Evolutionary conservation across 441 rosid species (phyloP).

Genomic region (Pelargonium australe): DNA sequence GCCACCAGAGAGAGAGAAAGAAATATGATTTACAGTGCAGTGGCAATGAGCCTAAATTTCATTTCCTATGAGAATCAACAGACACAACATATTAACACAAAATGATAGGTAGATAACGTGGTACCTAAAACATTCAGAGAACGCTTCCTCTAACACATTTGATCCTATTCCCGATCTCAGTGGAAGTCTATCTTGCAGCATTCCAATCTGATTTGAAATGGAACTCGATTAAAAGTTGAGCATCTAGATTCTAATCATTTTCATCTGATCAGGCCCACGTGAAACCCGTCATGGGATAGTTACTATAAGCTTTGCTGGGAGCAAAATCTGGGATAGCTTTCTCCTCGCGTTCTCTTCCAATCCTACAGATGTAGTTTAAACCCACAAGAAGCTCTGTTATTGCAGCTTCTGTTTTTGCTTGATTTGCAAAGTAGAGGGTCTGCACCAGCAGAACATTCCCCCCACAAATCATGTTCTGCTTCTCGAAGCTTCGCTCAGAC

Average conservation of each 20-base stretch:
- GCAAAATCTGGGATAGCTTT: constrained; percentile 14
- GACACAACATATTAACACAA: neutral
- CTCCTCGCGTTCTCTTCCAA: constrained; percentile 22
- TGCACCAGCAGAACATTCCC: constrained; percentile 50
- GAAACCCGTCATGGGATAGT: constrained; percentile 5
- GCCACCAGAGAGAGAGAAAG: neutral
- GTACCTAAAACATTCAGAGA: neutral
- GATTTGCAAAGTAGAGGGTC: constrained; percentile 55
- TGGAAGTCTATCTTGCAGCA: neutral
- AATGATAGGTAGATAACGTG: neutral
- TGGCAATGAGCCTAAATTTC: neutral
- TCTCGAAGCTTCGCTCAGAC: constrained; percentile 49
- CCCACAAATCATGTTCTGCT: constrained; percentile 34
- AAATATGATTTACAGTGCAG: neutral
- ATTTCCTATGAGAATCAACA: neutral
- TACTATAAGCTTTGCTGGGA: constrained; percentile 5
- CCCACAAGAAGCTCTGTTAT: constrained; percentile 56
- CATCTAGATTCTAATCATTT: no score
- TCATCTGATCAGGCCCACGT: no score
- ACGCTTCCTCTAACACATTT: neutral
- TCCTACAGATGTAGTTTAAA: constrained; percentile 42
- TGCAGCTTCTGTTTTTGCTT: constrained; percentile 55
- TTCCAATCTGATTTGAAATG: no score
- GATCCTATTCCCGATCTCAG: neutral
- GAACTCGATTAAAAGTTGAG: no score